These are phyloP conservation scores for Alternaria gansuensis DNA, from an alignment of 2,329 filamentous ascomycete genomes.

Conservation along the genomic window DNA sequence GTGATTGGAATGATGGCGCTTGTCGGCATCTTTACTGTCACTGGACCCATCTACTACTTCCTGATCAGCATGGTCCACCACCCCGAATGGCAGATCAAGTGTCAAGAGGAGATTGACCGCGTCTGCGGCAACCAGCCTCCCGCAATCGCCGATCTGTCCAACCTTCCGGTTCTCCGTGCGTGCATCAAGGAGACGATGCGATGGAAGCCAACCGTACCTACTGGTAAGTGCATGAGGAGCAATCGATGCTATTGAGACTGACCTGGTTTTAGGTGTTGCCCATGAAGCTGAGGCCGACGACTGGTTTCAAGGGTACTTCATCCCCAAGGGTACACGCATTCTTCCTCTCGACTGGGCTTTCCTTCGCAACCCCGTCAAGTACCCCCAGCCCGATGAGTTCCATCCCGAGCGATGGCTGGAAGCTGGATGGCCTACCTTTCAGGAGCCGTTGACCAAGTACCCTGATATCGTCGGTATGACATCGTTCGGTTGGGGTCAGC, in stretches of 20 bases:
- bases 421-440: slow-evolving; percentile 69
- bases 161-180: slow-evolving; percentile 56
- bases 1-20: slow-evolving; percentile 53
- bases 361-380: slow-evolving; percentile 62
- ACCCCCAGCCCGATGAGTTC: slow-evolving; percentile 70
- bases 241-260: slow-evolving; percentile 14
- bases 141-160: slow-evolving; percentile 52
- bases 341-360: slow-evolving; percentile 50
- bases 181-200: slow-evolving; percentile 58
- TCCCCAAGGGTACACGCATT: slow-evolving; percentile 58
- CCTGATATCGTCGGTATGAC: slow-evolving; percentile 71
- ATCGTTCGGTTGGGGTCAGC: slow-evolving; percentile 71
- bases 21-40: slow-evolving; percentile 53
- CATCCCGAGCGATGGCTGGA: slow-evolving; percentile 71
- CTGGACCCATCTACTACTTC: slow-evolving; percentile 52
- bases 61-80: slow-evolving; percentile 51
- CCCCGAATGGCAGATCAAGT: slow-evolving; percentile 49
- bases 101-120: slow-evolving; percentile 47
- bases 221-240: slow-evolving; percentile 43
- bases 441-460: slow-evolving; percentile 69
- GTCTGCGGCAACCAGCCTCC: slow-evolving; percentile 42
- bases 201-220: slow-evolving; percentile 60
- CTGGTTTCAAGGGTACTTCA: slow-evolving; percentile 60
- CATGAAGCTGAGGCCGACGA: slow-evolving; percentile 63
- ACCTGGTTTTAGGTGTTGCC: slow-evolving; percentile 54